Evolutionary conservation across 1,139 yeast species (phyloP).

Genomic region (Yarrowia galli): DNA sequence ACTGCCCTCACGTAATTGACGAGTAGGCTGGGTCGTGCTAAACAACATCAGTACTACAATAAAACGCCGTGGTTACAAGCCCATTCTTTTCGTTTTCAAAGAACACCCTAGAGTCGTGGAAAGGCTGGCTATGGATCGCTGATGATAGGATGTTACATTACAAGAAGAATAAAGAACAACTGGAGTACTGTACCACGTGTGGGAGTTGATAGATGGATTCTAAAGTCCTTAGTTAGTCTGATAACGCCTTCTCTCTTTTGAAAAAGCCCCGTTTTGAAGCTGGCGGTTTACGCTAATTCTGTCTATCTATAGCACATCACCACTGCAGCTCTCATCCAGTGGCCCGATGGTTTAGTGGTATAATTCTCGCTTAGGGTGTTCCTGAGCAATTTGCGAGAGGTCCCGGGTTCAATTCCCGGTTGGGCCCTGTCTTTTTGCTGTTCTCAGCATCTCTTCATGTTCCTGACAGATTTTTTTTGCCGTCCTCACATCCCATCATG

Average conservation of each 20-base stretch:
- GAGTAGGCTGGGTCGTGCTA: too few relatives aligned
- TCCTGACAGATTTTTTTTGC: not conserved
- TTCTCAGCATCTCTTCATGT: not conserved
- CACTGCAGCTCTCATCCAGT: conserved; percentile 1
- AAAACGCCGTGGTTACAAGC: too few relatives aligned
- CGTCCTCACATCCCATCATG: not conserved
- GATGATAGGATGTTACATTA: too few relatives aligned
- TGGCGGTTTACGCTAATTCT: not conserved
- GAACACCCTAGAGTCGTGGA: too few relatives aligned
- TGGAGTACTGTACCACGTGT: too few relatives aligned
- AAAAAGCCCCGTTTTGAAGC: not conserved
- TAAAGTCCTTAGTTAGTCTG: too few relatives aligned
- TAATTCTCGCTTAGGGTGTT: conserved; percentile 34
- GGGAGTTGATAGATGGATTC: too few relatives aligned
- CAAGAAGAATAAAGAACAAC: too few relatives aligned
- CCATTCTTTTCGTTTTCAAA: too few relatives aligned
- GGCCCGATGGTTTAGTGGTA: conserved; percentile 39
- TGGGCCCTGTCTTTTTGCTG: conserved; percentile 28
- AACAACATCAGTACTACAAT: too few relatives aligned
- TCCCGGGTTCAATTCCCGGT: conserved; percentile 36
- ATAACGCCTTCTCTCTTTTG: not conserved
- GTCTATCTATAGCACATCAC: not conserved
- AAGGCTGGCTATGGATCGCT: too few relatives aligned
- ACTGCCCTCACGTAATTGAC: too few relatives aligned
- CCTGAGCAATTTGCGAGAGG: conserved; percentile 33